Base-by-base conservation (phyloP, 768 basidiomycete genomes). In the Panellus pusillus region DNA sequence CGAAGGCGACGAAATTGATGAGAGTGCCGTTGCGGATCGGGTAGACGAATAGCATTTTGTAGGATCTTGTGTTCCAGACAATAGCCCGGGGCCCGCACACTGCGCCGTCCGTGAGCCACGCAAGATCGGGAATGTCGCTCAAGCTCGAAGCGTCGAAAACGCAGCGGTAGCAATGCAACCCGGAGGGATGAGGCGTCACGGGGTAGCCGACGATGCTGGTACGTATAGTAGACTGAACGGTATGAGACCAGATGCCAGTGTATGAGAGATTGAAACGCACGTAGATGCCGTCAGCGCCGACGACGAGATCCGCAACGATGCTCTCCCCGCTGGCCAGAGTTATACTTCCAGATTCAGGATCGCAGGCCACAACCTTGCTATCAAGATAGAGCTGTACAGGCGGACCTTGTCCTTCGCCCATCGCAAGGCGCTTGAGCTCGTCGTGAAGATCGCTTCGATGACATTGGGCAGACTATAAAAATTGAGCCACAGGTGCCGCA, bases 281-380 rank as follows among this genome's bases (percentile, higher is more conserved):
- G 38, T 54, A 44, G n/a, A 59, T 42, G n/a, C 57, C 57, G 17
- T 59, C 57, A 7, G 52, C 57, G 4, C 52, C 57, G 29, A 59
- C 20, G 19, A 54, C 31, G 6, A 54, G 3, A 42, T 75, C 72
- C 3, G 68, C 65, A 2, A 48, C 42, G 2, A 75, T 52, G 37
- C 71, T 63, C 48, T 72, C 64, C 18, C 74, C 74, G 4, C 61
- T 63, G 42, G 61, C 60, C 54, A 75, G 68, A 0, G 70, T 73
- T 15, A 72, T 56, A 17, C 58, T 62, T 17, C 70, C 72, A 0
- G 35, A 52, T 9, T 74, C 65, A 38, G 71, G 18, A 7, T 66
- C 27, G 51, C 57, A 53, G 15, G 41, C 36, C 11, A 49, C 43
- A 32, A 50, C 47, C n/a, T 50, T 53, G 37, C 20, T 40, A 2